These are phyloP conservation scores for Oryza longistaminata DNA, from an alignment of 176 grass and related monocot species.

Conservation along the genomic window DNA sequence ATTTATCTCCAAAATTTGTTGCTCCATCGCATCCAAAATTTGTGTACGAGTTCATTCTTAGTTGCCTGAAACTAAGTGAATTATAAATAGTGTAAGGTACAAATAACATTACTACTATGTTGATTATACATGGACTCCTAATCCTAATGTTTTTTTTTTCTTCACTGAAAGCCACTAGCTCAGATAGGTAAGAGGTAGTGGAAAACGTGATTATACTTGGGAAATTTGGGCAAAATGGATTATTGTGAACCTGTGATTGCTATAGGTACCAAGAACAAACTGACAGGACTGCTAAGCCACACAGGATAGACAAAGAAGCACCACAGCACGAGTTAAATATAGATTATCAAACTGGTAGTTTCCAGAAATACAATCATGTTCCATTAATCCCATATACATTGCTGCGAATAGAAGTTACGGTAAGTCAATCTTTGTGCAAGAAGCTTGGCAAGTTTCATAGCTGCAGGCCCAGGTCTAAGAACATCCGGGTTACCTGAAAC, in stretches of 20 bases:
- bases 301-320: neutral
- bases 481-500: constrained; percentile 71
- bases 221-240: neutral
- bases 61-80: neutral
- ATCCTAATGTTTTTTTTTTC: neutral
- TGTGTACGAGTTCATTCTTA: neutral
- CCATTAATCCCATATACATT: constrained; percentile 78
- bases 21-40: neutral
- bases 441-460: constrained; percentile 57
- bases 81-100: neutral
- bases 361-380: constrained; percentile 21
- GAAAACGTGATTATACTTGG: neutral
- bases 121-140: neutral
- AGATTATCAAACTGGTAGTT: neutral
- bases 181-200: neutral
- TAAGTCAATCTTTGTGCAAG: constrained; percentile 57
- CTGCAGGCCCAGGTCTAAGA: constrained; percentile 75
- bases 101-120: neutral
- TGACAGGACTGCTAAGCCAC: neutral
- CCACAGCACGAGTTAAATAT: neutral
- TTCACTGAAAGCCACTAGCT: neutral
- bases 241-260: neutral
- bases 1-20: neutral
- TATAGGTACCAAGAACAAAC: neutral
- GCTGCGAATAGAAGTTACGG: constrained; percentile 56